Percentiles rank a stretch among this genome's conserved stretches.
Evolutionary conservation across 2,329 filamentous ascomycete species (phyloP).

Genomic region (Pseudonectria buxi): DNA sequence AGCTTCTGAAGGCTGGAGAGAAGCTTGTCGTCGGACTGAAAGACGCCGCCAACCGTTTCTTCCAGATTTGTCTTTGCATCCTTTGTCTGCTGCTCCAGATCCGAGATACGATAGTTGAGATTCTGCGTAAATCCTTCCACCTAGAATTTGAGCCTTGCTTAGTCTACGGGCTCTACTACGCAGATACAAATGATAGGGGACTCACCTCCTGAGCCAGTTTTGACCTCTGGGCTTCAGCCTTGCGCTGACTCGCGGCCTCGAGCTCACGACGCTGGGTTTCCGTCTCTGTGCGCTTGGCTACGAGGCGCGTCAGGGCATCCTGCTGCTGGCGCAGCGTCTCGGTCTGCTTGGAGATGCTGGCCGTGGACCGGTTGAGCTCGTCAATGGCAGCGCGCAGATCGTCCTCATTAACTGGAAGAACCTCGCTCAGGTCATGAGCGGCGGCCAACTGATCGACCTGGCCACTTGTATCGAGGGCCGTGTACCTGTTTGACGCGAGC

Average conservation of each 20-base stretch:
- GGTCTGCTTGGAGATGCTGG: slow-evolving; percentile 57
- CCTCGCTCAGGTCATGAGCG: slow-evolving; percentile 37
- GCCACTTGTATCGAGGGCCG: slow-evolving; percentile 41
- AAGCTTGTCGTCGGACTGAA: slow-evolving; percentile 59
- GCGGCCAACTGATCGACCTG: slow-evolving; percentile 40
- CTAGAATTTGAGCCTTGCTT: slow-evolving; percentile 21
- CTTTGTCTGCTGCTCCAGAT: slow-evolving; percentile 46
- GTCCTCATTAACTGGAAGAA: slow-evolving; percentile 49
- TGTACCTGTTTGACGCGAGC: slow-evolving; percentile 35
- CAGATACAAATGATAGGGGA: no score
- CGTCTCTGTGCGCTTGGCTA: slow-evolving; percentile 33
- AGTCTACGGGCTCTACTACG: no score
- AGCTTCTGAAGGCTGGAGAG: slow-evolving; percentile 60
- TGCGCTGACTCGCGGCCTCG: slow-evolving; percentile 21
- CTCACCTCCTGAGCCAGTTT: slow-evolving; percentile 37
- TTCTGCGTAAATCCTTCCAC: slow-evolving; percentile 42
- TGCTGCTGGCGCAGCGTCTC: slow-evolving; percentile 56
- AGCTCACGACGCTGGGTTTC: slow-evolving; percentile 23
- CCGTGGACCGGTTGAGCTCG: slow-evolving; percentile 58
- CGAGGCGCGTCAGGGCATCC: slow-evolving; percentile 48
- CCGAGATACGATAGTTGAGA: slow-evolving; percentile 39
- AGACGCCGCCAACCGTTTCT: slow-evolving; percentile 40
- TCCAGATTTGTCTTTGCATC: slow-evolving; percentile 38
- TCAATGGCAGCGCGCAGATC: slow-evolving; percentile 56
- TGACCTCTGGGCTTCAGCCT: slow-evolving; percentile 32